Conservation (phyloP, 1,284 basidiomycete species). For the Hemileia vastatrix region DNA sequence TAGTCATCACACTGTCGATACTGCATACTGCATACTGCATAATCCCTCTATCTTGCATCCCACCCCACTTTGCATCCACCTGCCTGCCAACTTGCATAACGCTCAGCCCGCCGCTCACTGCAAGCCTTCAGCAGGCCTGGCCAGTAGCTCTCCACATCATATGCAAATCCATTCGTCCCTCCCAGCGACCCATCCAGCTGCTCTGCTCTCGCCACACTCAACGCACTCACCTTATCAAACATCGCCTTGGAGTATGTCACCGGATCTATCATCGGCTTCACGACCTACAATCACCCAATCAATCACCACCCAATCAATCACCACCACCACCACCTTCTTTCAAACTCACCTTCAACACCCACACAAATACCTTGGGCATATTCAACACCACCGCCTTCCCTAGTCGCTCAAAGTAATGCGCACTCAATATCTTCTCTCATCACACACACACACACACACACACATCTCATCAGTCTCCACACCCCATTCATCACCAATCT, state of each 20-base stretch:
- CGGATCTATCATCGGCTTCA: conserved; percentile 18
- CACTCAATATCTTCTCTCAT: conserved; percentile 18
- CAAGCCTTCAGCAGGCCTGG: conserved; percentile 6
- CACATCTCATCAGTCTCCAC: too few species aligned
- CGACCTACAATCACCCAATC: not conserved
- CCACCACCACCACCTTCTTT: not conserved
- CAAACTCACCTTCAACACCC: conserved; percentile 16
- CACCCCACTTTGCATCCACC: too few species aligned
- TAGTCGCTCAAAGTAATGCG: conserved; percentile 20
- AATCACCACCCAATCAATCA: not conserved
- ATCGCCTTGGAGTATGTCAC: conserved; percentile 18
- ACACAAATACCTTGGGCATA: conserved; percentile 22
- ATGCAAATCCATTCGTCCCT: conserved; percentile 14
- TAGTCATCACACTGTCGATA: too few species aligned
- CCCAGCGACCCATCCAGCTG: conserved; percentile 11
- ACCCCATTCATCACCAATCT: too few species aligned
- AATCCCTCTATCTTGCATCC: too few species aligned
- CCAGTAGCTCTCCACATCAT: conserved; percentile 18
- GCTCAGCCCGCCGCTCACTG: not conserved
- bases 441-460: too few species aligned
- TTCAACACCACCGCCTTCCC: conserved; percentile 20
- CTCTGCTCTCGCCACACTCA: conserved; percentile 15
- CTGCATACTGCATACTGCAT: too few species aligned
- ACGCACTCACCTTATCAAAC: conserved; percentile 16
- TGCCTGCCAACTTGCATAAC: conserved; percentile 9